A percentile compares a stretch with the other conserved stretches of the same genome.
These are phyloP conservation scores for Yamadazyma dendronema DNA, from an alignment of 1,139 yeast species.

Conservation along the genomic window DNA sequence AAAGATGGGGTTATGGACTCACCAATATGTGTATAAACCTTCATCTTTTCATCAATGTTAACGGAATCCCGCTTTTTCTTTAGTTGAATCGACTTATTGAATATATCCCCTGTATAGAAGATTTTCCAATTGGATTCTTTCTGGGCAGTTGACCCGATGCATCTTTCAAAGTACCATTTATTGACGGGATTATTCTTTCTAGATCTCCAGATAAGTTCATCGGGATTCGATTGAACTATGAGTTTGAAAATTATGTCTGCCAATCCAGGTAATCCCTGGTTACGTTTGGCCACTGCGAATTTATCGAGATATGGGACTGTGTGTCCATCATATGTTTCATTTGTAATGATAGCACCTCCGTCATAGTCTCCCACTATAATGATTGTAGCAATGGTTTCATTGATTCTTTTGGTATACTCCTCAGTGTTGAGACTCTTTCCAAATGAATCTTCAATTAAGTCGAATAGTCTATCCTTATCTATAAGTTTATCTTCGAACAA, in stretches of 20 bases:
- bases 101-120: conserved; percentile 62
- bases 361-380: conserved; percentile 92
- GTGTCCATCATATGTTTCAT: conserved; percentile 42
- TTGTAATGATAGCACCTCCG: conserved; percentile 90
- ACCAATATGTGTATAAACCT: conserved; percentile 29
- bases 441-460: conserved; percentile 76
- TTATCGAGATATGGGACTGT: conserved; percentile 78
- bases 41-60: conserved; percentile 29
- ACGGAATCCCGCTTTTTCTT: conserved; percentile 21
- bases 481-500: conserved; percentile 49
- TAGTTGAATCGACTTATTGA: conserved; percentile 34
- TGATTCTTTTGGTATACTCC: conserved; percentile 64
- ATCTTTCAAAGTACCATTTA: conserved; percentile 95
- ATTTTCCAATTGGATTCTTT: conserved; percentile 62
- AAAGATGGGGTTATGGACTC: conserved; percentile 38
- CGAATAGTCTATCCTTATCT: conserved; percentile 55
- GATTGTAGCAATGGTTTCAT: conserved; percentile 66
- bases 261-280: conserved; percentile 90
- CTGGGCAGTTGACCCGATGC: conserved; percentile 63
- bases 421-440: conserved; percentile 62
- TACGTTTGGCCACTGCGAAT: conserved; percentile 78
- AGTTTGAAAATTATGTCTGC: conserved; percentile 91
- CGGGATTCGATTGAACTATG: conserved; percentile 65
- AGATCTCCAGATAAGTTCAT: conserved; percentile 87
- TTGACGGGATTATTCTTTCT: conserved; percentile 84